phyloP scores from a whole-genome alignment of 208 protist species.

The Trypanosomatidae sp. region DNA sequence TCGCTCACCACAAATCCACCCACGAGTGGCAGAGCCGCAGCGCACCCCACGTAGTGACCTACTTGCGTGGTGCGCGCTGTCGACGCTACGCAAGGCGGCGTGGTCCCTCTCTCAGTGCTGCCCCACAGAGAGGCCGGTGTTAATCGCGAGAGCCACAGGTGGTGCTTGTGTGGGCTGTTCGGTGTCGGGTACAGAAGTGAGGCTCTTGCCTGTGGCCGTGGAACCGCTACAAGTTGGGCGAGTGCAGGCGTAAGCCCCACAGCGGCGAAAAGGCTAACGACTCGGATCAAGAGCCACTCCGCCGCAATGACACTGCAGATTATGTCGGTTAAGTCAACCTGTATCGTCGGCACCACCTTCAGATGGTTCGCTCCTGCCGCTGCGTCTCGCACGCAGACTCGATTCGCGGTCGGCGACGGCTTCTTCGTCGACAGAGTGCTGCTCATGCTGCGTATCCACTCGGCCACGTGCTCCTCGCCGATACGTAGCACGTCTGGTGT shows the following conservation, averaged over 20 bases:
- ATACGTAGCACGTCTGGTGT: neutral
- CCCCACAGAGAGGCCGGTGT: neutral
- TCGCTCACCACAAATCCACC: constrained; percentile 18
- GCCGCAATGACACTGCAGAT: constrained; percentile 21
- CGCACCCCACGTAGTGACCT: neutral
- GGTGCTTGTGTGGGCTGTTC: neutral
- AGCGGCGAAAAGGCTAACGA: constrained; percentile 9
- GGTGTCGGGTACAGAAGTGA: constrained; percentile 21
- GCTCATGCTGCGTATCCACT: constrained; percentile 3
- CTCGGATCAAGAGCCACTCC: constrained; percentile 25
- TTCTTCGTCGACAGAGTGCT: neutral
- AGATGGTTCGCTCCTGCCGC: neutral
- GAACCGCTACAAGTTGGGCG: constrained; percentile 19
- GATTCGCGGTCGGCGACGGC: constrained; percentile 1
- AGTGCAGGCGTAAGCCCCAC: constrained; percentile 6
- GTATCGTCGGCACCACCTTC: neutral
- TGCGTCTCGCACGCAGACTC: constrained; percentile 8
- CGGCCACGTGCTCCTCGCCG: neutral
- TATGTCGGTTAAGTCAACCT: constrained; percentile 17
- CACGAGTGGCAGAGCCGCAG: neutral
- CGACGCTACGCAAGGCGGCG: neutral
- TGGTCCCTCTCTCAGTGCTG: too few species aligned
- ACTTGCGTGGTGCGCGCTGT: too few species aligned
- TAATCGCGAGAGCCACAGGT: neutral
- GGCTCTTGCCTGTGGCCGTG: neutral